phyloP scores from a whole-genome alignment of 1,139 yeast species.

The Wickerhamomyces sp. region DNA sequence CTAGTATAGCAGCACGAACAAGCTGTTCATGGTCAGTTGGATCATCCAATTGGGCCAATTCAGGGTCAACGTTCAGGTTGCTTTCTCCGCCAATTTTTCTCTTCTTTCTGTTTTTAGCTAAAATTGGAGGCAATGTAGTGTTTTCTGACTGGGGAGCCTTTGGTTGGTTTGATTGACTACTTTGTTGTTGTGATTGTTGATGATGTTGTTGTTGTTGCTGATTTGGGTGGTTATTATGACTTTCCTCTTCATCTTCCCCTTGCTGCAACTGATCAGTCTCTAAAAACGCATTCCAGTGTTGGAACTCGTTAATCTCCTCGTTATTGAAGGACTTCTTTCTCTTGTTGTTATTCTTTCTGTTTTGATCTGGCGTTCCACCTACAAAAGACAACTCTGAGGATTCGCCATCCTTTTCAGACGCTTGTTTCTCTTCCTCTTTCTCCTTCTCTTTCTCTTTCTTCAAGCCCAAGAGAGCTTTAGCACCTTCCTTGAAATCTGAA shows the following conservation, averaged over 20 bases:
- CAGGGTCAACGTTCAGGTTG: slow-evolving; percentile 52
- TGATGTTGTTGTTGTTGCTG: slow-evolving; percentile 3
- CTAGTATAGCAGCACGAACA: slow-evolving; percentile 64
- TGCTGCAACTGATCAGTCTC: slow-evolving; percentile 24
- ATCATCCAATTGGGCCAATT: slow-evolving; percentile 46
- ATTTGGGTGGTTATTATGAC: neutral
- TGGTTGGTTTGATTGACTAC: too few relatives aligned
- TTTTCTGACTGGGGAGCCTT: slow-evolving; percentile 1
- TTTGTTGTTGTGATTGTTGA: slow-evolving; percentile 1
- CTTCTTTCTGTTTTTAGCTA: slow-evolving; percentile 16
- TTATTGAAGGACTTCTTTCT: slow-evolving; percentile 23
- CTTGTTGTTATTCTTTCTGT: slow-evolving; percentile 20
- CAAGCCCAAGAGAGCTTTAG: slow-evolving; percentile 27
- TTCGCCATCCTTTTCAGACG: slow-evolving; percentile 39
- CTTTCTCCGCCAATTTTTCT: slow-evolving; percentile 5
- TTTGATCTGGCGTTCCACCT: slow-evolving; percentile 49
- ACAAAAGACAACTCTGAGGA: slow-evolving; percentile 76
- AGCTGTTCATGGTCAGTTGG: slow-evolving; percentile 49
- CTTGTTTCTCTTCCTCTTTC: slow-evolving; percentile 7
- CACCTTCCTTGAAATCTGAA: slow-evolving; percentile 25
- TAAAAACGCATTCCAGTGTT: slow-evolving; percentile 31
- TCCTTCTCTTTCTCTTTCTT: slow-evolving; percentile 22
- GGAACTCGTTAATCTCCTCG: slow-evolving; percentile 23
- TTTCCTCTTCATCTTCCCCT: slow-evolving; percentile 15
- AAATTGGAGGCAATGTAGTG: neutral